phyloP scores from a whole-genome alignment of 2,329 filamentous ascomycete genomes.

The Biscogniauxia sp. region DNA sequence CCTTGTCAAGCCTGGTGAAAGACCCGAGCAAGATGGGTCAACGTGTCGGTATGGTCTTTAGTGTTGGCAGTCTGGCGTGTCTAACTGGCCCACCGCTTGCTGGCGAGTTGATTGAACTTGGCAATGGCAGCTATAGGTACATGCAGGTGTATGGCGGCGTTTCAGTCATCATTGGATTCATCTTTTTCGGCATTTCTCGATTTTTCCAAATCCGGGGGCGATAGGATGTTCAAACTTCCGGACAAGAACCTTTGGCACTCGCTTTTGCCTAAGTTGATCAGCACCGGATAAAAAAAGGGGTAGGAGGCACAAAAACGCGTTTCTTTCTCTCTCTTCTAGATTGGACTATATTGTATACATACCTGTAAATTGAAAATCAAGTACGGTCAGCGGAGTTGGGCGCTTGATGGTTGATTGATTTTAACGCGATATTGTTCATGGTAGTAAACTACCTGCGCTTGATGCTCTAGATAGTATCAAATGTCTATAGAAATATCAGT shows the following conservation, averaged over 20 bases:
- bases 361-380: not conserved
- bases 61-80: slow-evolving; percentile 46
- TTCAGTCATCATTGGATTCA: not conserved
- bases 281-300: not conserved
- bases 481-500: too few relatives aligned
- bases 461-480: too few relatives aligned
- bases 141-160: slow-evolving; percentile 36
- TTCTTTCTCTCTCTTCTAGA: not conserved
- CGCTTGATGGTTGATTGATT: too few relatives aligned
- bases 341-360: not conserved
- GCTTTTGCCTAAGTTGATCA: not conserved
- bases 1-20: slow-evolving; percentile 32
- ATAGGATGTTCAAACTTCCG: not conserved
- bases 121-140: slow-evolving; percentile 43
- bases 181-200: slow-evolving; percentile 1
- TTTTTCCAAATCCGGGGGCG: not conserved
- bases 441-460: too few relatives aligned
- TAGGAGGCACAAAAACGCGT: not conserved
- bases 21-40: slow-evolving; percentile 50
- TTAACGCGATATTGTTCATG: too few relatives aligned
- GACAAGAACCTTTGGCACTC: not conserved
- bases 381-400: not conserved
- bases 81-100: slow-evolving; percentile 52
- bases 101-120: slow-evolving; percentile 45
- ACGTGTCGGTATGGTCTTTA: slow-evolving; percentile 52